Percentiles rank a stretch among this genome's conserved stretches.
These are phyloP conservation scores for Claviceps sp. DNA, from an alignment of 2,329 filamentous ascomycete genomes.

Conservation along the genomic window DNA sequence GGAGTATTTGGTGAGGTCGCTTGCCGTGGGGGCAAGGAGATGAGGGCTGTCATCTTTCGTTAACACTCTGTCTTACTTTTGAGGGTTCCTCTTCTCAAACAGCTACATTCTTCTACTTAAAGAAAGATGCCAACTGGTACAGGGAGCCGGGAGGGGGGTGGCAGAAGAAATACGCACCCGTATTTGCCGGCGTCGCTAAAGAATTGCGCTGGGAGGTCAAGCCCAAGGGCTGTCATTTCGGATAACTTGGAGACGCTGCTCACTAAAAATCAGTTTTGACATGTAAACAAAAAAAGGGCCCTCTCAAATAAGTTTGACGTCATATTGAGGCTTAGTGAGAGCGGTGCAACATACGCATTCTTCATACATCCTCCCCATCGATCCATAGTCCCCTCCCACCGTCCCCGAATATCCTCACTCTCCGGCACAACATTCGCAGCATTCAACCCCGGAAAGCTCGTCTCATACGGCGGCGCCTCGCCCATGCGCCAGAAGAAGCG, in stretches of 20 bases:
- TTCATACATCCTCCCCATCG: constrained; percentile 48
- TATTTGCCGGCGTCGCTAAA: constrained; percentile 43
- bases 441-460: constrained; percentile 41
- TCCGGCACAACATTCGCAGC: constrained; percentile 40
- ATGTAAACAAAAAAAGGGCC: background rate
- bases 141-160: too few species aligned
- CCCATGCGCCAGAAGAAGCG: constrained; percentile 51
- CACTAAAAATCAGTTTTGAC: background rate
- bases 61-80: background rate
- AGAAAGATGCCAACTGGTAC: too few species aligned
- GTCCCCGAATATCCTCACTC: constrained; percentile 31
- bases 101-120: too few species aligned
- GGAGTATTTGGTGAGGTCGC: constrained; percentile 41
- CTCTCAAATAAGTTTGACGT: too few species aligned
- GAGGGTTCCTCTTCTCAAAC: too few species aligned
- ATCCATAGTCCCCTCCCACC: constrained; percentile 42
- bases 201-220: constrained; percentile 37
- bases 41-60: constrained; percentile 31
- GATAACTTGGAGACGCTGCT: constrained; percentile 39
- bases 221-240: constrained; percentile 44
- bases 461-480: constrained; percentile 38
- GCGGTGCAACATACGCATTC: constrained; percentile 30
- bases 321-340: background rate
- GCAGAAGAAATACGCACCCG: constrained; percentile 24
- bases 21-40: constrained; percentile 47